Evolutionary conservation across 192 early-diverging fungal species (phyloP).

Genomic region (Podila horticola): DNA sequence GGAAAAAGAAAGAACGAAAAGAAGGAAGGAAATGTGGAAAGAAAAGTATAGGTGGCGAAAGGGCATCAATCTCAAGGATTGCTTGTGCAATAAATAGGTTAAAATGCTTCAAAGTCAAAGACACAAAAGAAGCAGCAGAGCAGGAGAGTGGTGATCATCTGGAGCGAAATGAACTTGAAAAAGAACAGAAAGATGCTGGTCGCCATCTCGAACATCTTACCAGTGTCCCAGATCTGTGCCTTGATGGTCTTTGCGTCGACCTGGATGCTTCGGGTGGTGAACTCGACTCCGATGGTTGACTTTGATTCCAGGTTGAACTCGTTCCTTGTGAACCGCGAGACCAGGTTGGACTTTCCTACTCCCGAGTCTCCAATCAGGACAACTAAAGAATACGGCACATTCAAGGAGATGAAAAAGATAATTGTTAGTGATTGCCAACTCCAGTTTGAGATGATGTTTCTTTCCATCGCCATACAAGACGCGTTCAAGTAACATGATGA

Average conservation of each 20-base stretch:
- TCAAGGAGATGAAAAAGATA: background rate
- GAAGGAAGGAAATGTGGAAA: background rate
- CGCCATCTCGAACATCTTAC: slow-evolving; percentile 48
- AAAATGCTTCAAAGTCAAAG: background rate
- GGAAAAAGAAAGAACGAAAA: slow-evolving; percentile 27
- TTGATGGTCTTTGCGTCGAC: slow-evolving; percentile 98
- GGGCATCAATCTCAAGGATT: slow-evolving; percentile 2
- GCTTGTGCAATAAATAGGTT: slow-evolving; percentile 53
- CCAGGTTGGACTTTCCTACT: slow-evolving; percentile 98
- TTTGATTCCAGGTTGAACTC: slow-evolving; percentile 99
- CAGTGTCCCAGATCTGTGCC: slow-evolving; percentile 99
- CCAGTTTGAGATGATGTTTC: background rate
- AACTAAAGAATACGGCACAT: slow-evolving; percentile 56
- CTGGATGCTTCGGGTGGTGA: slow-evolving; percentile 95
- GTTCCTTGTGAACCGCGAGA: slow-evolving; percentile 96
- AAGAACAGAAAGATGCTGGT: slow-evolving; percentile 5
- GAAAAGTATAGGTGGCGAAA: background rate
- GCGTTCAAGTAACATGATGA: too few relatives aligned
- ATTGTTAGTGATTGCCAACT: background rate
- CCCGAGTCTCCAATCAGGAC: slow-evolving; percentile 96
- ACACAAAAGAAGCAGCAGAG: too few relatives aligned
- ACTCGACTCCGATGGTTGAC: slow-evolving; percentile 99
- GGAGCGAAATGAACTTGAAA: background rate
- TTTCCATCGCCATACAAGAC: too few relatives aligned
- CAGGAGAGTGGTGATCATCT: background rate